Evolutionary conservation across 768 basidiomycete genomes (phyloP), one percentile per base, ranked within the genome.

Genomic region (Lanmaoa pseudosensibilis): DNA sequence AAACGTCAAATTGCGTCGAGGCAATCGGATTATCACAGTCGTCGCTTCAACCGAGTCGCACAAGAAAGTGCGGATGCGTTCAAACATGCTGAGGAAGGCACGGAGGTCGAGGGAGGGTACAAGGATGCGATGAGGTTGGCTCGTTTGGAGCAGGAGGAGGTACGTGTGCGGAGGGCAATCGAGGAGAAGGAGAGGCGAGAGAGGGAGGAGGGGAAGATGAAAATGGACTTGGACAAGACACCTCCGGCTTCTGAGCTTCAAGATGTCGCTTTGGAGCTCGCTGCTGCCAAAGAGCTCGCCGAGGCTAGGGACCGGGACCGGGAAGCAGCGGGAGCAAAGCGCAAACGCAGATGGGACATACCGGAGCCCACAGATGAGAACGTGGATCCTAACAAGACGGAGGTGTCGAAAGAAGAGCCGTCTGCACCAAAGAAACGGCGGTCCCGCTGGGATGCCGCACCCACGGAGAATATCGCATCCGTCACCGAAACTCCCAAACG

Each of bases 371-470:
- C 76, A 3, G 85, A 88, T 65, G 86, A 89, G 70, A 87, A 85
- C 59, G 73, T 81, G 21, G 83, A 87, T 63, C 83, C 83, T 34
- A 84, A 84, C 52, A 78, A 79, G 69, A 73, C 69, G 58, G 82
- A 83, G 57, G 85, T 27, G 6, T 27, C 85, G 7, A 86, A 89
- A 69, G 85, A 92, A 64, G 90, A 90, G 50, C 81, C 79, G 27
- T 83, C 87, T 54, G 86, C 86, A 23, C 86, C 92, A 43, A 94
- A 92, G 75, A 96, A 96, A 75, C 88, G 92, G 57, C 86, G 93
- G 62, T 98, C 95, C 54, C 83, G 96, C 47, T 98, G 96, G 96
- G 96, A 98, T 72, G 93, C 94, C 50, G 85, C 94, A 0, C 94
- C 95, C 12, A 83, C 87, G 5, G 92, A 93, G 54, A 80, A 77